Base-by-base conservation (phyloP, 2,329 filamentous ascomycete genomes). In the Gnomoniopsis sp. region DNA sequence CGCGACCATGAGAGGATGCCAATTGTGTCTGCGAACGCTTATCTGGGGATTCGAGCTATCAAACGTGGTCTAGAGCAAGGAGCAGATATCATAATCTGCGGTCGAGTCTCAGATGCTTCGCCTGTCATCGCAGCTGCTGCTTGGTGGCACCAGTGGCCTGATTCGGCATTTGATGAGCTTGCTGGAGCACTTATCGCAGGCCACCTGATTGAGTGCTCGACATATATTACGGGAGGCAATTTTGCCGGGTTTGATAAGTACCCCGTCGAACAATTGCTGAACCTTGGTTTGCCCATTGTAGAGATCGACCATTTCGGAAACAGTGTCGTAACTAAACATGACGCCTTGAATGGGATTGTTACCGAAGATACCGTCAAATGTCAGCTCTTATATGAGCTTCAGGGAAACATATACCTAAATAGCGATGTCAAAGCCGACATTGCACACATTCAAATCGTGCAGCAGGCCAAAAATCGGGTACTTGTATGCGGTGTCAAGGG, bases 71-170 rank as follows among this genome's bases (percentile, higher is more conserved):
- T 78, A 6, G 61, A 68, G 19, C 63, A 71, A 38, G 76, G 75
- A 3, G 75, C 75, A 2, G 74, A 78, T 57, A 77, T 78, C 52
- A 72, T 78, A 14, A 65, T 78, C 33, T 76, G 74, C 58, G 75
- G 75, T 15, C 69, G 76, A 22, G 75, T 77, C 2, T 70, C 75
- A 1, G 75, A 78, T 66, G 76, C 76, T n/a, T 72, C 70, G 3
- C 74, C 74, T 0, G 70, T 75, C 1, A 76, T 78, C 49, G 75
- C 71, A 17, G 71, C 73, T 6, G 74, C 74, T 8, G 69, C 66
- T 50, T 78, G 73, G 73, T 77, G 69, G 65, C 74, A 77, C 65
- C 58, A 65, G 22, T 80, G 78, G 78, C 55, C 67, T 12, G 66
- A 72, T 15, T 65, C 68, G 17, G 67, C 72, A 22, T 61, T 74